Evolutionary conservation across 495 filamentous ascomycete species (phyloP).

Genomic region (Daldinia vernicosa): DNA sequence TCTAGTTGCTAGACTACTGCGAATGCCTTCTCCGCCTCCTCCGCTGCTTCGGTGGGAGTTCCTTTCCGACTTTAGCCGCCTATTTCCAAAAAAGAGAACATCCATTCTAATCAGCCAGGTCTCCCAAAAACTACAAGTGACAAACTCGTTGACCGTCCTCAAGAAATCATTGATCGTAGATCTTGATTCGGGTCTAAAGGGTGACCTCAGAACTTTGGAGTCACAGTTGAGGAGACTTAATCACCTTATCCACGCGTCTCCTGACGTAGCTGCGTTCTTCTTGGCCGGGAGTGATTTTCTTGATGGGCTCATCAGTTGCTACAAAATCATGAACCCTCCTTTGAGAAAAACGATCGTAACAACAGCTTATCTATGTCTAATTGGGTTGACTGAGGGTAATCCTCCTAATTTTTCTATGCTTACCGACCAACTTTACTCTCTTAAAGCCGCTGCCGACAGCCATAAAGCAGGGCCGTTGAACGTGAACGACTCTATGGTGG

Average conservation of each 20-base stretch:
- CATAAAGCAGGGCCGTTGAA: conserved; percentile 61
- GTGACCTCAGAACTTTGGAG: conserved; percentile 58
- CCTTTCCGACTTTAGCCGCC: conserved; percentile 63
- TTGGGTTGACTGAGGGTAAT: conserved; percentile 70
- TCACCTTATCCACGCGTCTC: conserved; percentile 63
- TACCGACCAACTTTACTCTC: conserved; percentile 81
- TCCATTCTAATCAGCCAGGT: conserved; percentile 40
- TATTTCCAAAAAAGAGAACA: conserved; percentile 63
- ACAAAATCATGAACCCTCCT: conserved; percentile 65
- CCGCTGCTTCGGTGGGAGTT: conserved; percentile 64
- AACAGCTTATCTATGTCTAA: conserved; percentile 74
- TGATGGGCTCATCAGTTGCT: conserved; percentile 74
- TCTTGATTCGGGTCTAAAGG: conserved; percentile 61
- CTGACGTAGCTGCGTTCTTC: conserved; percentile 66
- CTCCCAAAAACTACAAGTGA: conserved; percentile 49
- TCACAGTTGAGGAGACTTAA: conserved; percentile 56
- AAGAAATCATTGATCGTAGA: conserved; percentile 57
- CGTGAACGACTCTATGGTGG: conserved; percentile 64
- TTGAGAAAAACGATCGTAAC: conserved; percentile 70
- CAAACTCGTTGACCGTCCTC: conserved; percentile 48
- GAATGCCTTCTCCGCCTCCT: conserved; percentile 53
- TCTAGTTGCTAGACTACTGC: conserved; percentile 61
- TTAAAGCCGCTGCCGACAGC: conserved; percentile 72
- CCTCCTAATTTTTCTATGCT: conserved; percentile 74
- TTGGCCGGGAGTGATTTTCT: conserved; percentile 86